Conservation (phyloP, 768 basidiomycete genomes). For the Rhodotorula babjevae region DNA sequence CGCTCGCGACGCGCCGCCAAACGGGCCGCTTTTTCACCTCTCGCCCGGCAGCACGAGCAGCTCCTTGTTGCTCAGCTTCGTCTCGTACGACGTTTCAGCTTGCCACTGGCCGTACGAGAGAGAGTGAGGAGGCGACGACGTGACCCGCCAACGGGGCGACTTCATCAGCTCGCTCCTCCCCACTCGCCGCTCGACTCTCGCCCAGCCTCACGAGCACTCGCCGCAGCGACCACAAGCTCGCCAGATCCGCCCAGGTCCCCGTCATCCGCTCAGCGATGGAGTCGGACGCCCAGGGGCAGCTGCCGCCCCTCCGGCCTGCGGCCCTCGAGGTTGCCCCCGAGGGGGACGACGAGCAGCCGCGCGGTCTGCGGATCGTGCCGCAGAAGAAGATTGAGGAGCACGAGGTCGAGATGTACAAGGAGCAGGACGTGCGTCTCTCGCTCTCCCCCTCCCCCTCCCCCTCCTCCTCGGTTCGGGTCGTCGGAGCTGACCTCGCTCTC, state of each 20-base stretch:
- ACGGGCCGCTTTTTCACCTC: no score
- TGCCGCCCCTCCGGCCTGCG: constrained; percentile 5
- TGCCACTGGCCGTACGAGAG: no score
- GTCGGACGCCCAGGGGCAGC: not conserved
- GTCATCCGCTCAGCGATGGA: not conserved
- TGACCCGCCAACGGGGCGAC: no score
- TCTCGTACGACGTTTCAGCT: no score
- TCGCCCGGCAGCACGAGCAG: no score
- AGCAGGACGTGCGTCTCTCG: constrained; percentile 32
- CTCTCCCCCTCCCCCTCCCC: not conserved
- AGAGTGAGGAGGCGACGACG: no score
- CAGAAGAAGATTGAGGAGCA: constrained; percentile 24
- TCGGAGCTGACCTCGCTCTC: not conserved
- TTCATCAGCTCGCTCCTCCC: no score
- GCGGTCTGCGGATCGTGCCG: not conserved
- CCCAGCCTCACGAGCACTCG: no score
- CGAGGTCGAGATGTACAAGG: constrained; percentile 37
- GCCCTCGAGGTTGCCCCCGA: not conserved
- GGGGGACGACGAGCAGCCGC: not conserved
- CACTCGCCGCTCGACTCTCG: not conserved
- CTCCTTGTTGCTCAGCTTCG: no score
- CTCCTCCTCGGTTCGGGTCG: not conserved
- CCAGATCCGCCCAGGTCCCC: no score
- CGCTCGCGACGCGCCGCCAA: no score
- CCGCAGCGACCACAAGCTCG: no score